phyloP scores from a whole-genome alignment of 371 early-diverging fungal genomes.

The Sanchytrium tribonematis region DNA sequence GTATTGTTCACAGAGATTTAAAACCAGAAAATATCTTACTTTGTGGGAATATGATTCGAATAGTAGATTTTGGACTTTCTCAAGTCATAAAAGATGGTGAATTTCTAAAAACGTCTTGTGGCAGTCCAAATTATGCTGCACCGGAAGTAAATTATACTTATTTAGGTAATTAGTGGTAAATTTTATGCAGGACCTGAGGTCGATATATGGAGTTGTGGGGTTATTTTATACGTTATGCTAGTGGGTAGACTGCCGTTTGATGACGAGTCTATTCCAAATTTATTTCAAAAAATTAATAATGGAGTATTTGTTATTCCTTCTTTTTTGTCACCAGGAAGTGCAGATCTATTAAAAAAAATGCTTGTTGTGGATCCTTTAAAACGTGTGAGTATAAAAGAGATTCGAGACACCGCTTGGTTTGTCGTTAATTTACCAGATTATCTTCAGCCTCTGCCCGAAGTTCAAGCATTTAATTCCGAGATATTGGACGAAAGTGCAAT shows the following conservation, averaged over 20 bases:
- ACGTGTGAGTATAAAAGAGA: constrained; percentile 65
- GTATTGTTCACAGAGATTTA: constrained; percentile 68
- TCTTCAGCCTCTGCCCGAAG: no score
- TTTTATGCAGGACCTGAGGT: constrained; percentile 91
- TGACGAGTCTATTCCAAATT: constrained; percentile 75
- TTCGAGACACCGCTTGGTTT: no score
- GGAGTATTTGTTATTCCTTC: constrained; percentile 68
- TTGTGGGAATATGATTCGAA: no score
- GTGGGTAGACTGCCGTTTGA: constrained; percentile 95
- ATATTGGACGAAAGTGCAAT: no score
- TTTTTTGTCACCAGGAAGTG: constrained; percentile 50
- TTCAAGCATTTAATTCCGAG: no score
- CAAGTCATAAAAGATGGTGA: constrained; percentile 85
- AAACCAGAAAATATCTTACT: constrained; percentile 19
- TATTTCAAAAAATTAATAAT: constrained; percentile 11
- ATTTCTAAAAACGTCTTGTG: constrained; percentile 79
- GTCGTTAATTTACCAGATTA: no score
- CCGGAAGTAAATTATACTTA: constrained; percentile 57
- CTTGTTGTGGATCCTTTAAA: constrained; percentile 81
- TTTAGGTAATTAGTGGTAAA: constrained; percentile 10
- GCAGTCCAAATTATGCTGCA: constrained; percentile 41
- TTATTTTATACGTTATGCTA: constrained; percentile 97
- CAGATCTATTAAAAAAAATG: constrained; percentile 57
- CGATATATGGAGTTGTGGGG: constrained; percentile 97
- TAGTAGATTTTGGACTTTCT: constrained; percentile 85